phyloP scores from a whole-genome alignment of 768 basidiomycete species.

The Hirschioporus abietinus region DNA sequence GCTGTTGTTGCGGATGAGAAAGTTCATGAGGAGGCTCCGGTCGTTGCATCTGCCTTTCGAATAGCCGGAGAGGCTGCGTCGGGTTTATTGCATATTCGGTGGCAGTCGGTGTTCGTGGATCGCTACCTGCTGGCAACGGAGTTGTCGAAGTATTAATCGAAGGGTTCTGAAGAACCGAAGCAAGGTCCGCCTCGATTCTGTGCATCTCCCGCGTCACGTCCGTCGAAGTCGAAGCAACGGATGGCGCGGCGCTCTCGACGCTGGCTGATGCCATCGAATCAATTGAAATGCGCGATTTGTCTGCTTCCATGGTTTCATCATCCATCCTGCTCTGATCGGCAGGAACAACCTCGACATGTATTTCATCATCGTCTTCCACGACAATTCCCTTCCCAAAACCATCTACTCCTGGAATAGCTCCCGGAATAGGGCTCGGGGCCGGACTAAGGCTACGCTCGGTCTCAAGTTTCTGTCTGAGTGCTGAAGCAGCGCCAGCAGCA shows the following conservation, averaged over 20 bases:
- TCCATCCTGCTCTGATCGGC: background rate
- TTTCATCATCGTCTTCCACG: constrained; percentile 40
- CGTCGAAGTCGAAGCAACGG: background rate
- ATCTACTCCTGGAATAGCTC: constrained; percentile 5
- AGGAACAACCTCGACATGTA: background rate
- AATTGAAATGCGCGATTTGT: background rate
- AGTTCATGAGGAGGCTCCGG: background rate
- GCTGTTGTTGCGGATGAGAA: constrained; percentile 4
- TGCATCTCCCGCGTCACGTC: background rate
- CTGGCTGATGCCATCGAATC: background rate
- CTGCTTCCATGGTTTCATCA: background rate
- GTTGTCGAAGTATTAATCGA: background rate
- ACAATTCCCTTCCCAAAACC: constrained; percentile 32
- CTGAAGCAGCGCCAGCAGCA: constrained; percentile 32
- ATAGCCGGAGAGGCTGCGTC: background rate
- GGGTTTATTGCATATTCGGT: background rate
- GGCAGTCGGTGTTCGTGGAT: background rate
- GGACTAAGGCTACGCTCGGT: constrained; percentile 16
- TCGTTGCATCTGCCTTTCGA: background rate
- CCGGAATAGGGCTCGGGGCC: background rate
- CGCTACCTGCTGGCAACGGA: background rate
- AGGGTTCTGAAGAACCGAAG: background rate
- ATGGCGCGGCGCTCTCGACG: background rate
- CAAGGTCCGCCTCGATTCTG: background rate
- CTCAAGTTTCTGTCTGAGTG: constrained; percentile 33